Evolutionary conservation across 2,329 filamentous ascomycete genomes (phyloP).

Genomic region (Ceratocystis colombiana): DNA sequence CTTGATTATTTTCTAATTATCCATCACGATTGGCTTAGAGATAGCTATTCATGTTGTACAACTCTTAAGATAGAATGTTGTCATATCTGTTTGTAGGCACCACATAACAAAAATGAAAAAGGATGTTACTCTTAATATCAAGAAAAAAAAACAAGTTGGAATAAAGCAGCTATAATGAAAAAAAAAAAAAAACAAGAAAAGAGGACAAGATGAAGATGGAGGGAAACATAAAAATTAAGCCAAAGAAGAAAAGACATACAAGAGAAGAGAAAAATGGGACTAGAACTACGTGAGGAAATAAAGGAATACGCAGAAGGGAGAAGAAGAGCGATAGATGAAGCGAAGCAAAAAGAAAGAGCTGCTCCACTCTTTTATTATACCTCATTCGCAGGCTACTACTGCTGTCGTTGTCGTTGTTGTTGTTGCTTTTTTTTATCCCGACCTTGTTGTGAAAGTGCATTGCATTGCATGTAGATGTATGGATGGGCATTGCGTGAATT

Average conservation of each 20-base stretch:
- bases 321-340: background rate
- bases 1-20: conserved; percentile 10
- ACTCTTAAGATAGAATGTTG: background rate
- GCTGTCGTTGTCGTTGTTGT: too few species aligned
- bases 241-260: background rate
- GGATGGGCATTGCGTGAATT: too few species aligned
- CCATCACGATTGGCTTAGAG: background rate
- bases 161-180: background rate
- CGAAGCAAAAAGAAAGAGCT: background rate
- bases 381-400: too few species aligned
- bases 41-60: conserved; percentile 5
- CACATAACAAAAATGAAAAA: background rate
- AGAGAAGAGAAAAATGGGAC: background rate
- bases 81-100: background rate
- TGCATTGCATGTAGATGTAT: too few species aligned
- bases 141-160: background rate
- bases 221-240: too few species aligned
- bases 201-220: background rate
- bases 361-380: too few species aligned
- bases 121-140: background rate
- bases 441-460: too few species aligned
- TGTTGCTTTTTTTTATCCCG: too few species aligned
- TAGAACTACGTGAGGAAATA: background rate
- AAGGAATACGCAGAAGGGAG: background rate
- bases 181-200: background rate